Conservation (phyloP, 140 eudicot genomes). For the Senecio squalidus region DNA sequence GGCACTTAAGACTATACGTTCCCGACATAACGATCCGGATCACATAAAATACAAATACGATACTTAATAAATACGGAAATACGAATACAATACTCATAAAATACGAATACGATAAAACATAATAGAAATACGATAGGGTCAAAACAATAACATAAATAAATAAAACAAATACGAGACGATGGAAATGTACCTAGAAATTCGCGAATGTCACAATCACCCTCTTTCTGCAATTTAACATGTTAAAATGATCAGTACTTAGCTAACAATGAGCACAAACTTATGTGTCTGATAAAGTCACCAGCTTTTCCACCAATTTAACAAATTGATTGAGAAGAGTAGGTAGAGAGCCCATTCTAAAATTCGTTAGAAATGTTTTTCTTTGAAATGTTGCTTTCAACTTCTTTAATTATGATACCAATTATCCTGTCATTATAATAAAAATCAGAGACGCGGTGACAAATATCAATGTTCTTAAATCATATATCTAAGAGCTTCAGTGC, state of each 20-base stretch:
- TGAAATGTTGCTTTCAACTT: constrained; percentile 62
- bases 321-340: constrained; percentile 72
- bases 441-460: neutral
- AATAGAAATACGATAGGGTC: no score
- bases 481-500: constrained; percentile 9
- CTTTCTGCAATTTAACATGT: constrained; percentile 55
- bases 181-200: no score
- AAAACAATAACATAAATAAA: no score
- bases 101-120: no score
- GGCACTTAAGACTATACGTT: no score
- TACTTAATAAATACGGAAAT: no score
- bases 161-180: no score
- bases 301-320: constrained; percentile 74
- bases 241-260: constrained; percentile 14
- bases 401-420: constrained; percentile 57
- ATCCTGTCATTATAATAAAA: constrained; percentile 36
- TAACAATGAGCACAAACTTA: constrained; percentile 12
- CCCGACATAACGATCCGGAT: no score
- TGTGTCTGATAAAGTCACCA: constrained; percentile 44
- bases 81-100: no score
- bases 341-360: constrained; percentile 61
- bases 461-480: neutral
- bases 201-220: no score
- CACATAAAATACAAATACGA: no score
- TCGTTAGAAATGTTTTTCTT: constrained; percentile 51